A percentile compares a stretch with the other conserved stretches of the same genome.
phyloP scores from a whole-genome alignment of 176 grass and related monocot genomes.

The Rhynchospora breviuscula region DNA sequence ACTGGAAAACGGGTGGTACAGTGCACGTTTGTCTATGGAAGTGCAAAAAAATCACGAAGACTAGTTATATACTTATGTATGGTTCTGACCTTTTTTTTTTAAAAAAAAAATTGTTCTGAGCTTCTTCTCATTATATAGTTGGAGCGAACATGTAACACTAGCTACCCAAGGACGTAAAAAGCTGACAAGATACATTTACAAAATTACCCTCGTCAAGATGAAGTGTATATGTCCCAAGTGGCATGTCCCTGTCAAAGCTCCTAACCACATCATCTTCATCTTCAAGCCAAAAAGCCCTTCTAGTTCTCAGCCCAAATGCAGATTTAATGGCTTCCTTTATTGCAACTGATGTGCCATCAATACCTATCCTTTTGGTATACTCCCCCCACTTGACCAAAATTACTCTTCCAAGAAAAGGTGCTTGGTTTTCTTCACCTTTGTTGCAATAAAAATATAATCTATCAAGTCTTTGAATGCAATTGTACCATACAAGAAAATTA shows the following conservation, averaged over 20 bases:
- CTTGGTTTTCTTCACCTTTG: conserved; percentile 67
- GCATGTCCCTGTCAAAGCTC: conserved; percentile 87
- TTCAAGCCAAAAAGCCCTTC: conserved; percentile 96
- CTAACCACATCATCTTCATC: conserved; percentile 85
- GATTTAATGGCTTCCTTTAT: conserved; percentile 97
- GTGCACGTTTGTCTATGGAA: background rate
- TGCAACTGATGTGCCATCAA: conserved; percentile 77
- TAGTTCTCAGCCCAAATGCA: conserved; percentile 87
- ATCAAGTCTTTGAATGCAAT: conserved; percentile 1
- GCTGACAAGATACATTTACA: background rate
- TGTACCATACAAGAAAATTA: conserved; percentile 14
- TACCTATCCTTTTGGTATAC: conserved; percentile 87
- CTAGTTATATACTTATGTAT: background rate
- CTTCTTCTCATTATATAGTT: background rate
- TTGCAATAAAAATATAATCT: conserved; percentile 2
- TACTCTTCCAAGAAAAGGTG: conserved; percentile 61
- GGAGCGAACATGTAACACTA: background rate
- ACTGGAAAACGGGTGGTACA: background rate
- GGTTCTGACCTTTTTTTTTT: background rate
- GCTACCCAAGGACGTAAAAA: background rate
- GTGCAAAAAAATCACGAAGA: background rate
- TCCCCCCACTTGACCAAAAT: conserved; percentile 97
- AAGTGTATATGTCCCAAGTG: conserved; percentile 77
- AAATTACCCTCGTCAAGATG: conserved; percentile 57
- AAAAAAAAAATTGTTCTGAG: background rate